Base-by-base conservation (phyloP, 179 eudicot species). In the Actinidia arguta region DNA sequence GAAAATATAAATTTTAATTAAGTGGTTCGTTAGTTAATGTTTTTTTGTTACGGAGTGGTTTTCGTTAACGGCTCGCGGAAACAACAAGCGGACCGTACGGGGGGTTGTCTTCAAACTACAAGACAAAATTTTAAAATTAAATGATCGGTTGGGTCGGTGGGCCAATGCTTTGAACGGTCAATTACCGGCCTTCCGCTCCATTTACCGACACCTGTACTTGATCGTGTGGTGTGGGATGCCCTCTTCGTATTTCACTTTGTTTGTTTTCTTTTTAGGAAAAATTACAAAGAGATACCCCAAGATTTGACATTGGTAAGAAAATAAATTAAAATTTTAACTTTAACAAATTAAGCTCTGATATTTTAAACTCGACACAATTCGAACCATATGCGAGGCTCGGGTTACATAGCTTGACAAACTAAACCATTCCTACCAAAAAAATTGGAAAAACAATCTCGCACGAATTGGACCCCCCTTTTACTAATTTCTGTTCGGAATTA, bases 121-220 rank as follows among this genome's bases (percentile, higher is more conserved):
- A 24, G 39, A 80, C 78, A 80, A 58, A 58, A 31, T n/a, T n/a
- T 51, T 51, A 63, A 79, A 79, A 64, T 12, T 3, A 4, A 24
- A 11, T 24, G 74, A 46, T 78, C 72, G 83, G 83, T 78, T 72
- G 17, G 71, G 59, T 81, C 61, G 83, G 78, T 73, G 72, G 78
- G 78, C 72, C 82, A 63, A 17, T 42, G 73, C 79, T 80, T 81
- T 27, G 42, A 72, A 14, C 11, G 10, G n/a, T 13, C 59, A 1
- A 18, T 62, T 0, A 50, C 79, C 79, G 79, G 46, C 78, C 51
- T 39, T 55, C 48, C 51, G 1, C 13, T 73, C 44, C 25, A 18
- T 61, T 81, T 14, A 73, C 83, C 42, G 78, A 81, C 79, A 64
- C 73, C 46, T 63, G 63, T 74, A 48, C 83, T 4, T 9, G 47